Base-by-base conservation (phyloP, 2,329 filamentous ascomycete species). In the Exophiala calicioides region DNA sequence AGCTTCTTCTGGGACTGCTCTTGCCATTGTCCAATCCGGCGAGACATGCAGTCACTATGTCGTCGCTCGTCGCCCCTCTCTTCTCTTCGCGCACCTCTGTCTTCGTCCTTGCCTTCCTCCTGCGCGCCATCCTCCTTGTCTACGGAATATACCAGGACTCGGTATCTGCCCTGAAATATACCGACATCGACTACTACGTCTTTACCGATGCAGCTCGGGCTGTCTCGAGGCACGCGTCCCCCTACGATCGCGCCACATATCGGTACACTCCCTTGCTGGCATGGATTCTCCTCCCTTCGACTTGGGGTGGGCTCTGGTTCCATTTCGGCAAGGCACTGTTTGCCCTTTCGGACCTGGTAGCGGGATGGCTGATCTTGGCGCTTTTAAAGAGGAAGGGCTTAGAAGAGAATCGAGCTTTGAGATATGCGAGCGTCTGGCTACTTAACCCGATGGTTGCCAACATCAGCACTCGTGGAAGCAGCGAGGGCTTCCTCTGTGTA, bases 391-490 rank as follows among this genome's bases (percentile, higher is more conserved):
- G 58, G 6, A 65, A 68, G 26, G 67, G 70, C 27, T 78, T 84
- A 72, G 58, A 68, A 2, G 61, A 65, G 5, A 69, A 72, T 15
- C 67, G 74, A 1, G 88, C 89, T 1, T 73, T 90, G 52, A 82
- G 79, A 51, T 96, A 88, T 60, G 86, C 90, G 1, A 82, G 84
- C 56, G 85, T 96, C 29, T 98, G 93, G 93, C 72, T 97, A 51
- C 77, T 96, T 63, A 98, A 98, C 62, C 93, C 93, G 0, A 97
- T 98, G 90, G 93, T 97, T 7, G 93, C 93, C 0, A 89, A 90
- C 27, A 98, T 98, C 61, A 95, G 89, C 68, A 97, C 93, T 9
- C 77, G 93, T 37, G 93, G 93, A 10, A 96, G 90, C 69, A 93
- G 90, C 0, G 93, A 98, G 68, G 93, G 93, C 0, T 65, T 98